A percentile compares a stretch with the other conserved stretches of the same genome.
phyloP scores from a whole-genome alignment of 176 grass and related monocot species.

The Guadua angustifolia region DNA sequence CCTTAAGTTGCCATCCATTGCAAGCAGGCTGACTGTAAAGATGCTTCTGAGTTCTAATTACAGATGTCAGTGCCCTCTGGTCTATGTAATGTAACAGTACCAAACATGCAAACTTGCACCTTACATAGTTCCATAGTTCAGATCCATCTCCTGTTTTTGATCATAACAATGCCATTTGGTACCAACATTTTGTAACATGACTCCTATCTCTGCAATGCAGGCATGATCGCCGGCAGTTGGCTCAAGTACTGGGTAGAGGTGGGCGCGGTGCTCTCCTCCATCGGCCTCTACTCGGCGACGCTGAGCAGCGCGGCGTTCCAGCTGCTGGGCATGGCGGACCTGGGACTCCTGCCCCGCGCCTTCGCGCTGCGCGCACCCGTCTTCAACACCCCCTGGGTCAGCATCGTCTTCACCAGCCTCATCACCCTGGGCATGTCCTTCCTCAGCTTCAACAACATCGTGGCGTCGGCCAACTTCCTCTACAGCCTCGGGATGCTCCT shows the following conservation, averaged over 20 bases:
- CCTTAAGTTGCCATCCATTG: not conserved
- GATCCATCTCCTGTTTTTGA: not conserved
- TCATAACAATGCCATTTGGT: not conserved
- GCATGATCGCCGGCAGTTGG: constrained; percentile 68
- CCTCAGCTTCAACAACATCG: constrained; percentile 82
- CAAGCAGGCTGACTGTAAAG: not conserved
- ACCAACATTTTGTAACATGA: not conserved
- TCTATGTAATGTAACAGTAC: not conserved
- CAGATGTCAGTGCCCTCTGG: not conserved
- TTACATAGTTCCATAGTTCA: not conserved
- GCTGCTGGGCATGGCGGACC: constrained; percentile 92
- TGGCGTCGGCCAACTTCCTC: constrained; percentile 87
- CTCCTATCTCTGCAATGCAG: constrained; percentile 5
- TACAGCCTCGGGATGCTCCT: constrained; percentile 94
- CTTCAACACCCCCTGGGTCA: constrained; percentile 79
- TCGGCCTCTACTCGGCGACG: constrained; percentile 85
- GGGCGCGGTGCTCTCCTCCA: constrained; percentile 83
- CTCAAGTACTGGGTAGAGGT: constrained; percentile 93
- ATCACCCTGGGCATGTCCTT: constrained; percentile 86
- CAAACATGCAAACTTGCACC: not conserved
- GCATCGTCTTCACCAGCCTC: constrained; percentile 62
- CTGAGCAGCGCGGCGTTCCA: constrained; percentile 84
- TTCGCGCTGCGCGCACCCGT: constrained; percentile 54
- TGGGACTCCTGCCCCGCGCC: constrained; percentile 67
- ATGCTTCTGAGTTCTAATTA: not conserved